Percentiles rank a stretch among this genome's conserved stretches.
These are phyloP conservation scores for Cryptosporidium ubiquitum DNA, from an alignment of 169 alveolate genomes.

Conservation along the genomic window DNA sequence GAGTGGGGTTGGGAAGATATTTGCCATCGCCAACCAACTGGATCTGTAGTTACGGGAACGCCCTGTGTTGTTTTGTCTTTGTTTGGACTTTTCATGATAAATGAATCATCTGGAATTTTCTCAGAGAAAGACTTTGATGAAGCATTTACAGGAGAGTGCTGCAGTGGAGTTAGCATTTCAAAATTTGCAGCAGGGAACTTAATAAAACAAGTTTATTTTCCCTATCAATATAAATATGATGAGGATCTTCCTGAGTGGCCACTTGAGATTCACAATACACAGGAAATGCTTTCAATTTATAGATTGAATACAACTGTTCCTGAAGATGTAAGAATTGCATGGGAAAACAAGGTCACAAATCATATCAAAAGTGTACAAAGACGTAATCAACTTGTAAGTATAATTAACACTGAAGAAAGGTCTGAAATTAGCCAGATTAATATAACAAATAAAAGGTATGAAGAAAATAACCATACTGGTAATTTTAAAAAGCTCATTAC, in stretches of 20 bases:
- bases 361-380: conserved; percentile 33
- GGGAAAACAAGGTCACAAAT: conserved; percentile 68
- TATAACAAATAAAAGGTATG: background rate
- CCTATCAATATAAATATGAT: conserved; percentile 49
- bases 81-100: conserved; percentile 62
- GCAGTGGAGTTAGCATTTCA: conserved; percentile 43
- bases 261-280: conserved; percentile 46
- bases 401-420: background rate
- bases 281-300: conserved; percentile 52
- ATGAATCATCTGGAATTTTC: conserved; percentile 44
- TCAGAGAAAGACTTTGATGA: conserved; percentile 53
- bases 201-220: conserved; percentile 46
- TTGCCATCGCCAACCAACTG: conserved; percentile 67
- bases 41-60: conserved; percentile 40
- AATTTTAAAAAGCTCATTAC: background rate
- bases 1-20: conserved; percentile 73
- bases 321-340: conserved; percentile 48
- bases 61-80: conserved; percentile 58
- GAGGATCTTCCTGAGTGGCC: conserved; percentile 60
- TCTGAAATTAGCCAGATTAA: background rate
- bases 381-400: background rate
- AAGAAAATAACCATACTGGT: background rate
- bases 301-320: conserved; percentile 63
- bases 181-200: conserved; percentile 72
- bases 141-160: conserved; percentile 68